Conservation (phyloP, 148 eudicot species). For the Selenicereus undatus region DNA sequence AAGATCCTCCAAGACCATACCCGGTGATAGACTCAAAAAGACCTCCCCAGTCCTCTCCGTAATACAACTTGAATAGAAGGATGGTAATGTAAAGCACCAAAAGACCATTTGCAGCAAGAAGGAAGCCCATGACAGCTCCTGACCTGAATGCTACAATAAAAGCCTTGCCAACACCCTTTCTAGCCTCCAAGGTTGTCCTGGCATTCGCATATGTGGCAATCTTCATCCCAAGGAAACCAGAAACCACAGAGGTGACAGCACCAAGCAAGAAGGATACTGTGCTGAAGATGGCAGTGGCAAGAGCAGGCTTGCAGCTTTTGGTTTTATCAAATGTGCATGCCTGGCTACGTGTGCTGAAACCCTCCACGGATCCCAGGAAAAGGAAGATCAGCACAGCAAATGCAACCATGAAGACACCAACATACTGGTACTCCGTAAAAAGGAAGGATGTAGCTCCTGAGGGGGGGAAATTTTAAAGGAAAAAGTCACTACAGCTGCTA, state of each 20-base stretch:
- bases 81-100: conserved; percentile 65
- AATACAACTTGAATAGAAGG: conserved; percentile 79
- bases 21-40: conserved; percentile 88
- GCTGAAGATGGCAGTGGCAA: conserved; percentile 83
- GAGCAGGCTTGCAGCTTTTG: conserved; percentile 81
- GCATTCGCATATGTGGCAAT: conserved; percentile 95
- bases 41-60: conserved; percentile 95
- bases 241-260: conserved; percentile 66
- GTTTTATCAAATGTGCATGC: conserved; percentile 64
- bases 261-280: conserved; percentile 82
- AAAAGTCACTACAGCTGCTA: not conserved
- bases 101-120: conserved; percentile 93
- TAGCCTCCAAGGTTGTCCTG: conserved; percentile 88
- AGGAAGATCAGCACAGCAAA: conserved; percentile 82
- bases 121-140: conserved; percentile 98
- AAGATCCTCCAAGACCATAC: conserved; percentile 91
- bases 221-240: conserved; percentile 99
- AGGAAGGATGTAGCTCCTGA: conserved; percentile 92
- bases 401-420: conserved; percentile 77
- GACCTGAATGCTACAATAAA: conserved; percentile 82
- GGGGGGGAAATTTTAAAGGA: conserved; percentile 2
- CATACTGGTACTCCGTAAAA: conserved; percentile 69
- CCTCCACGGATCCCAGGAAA: conserved; percentile 93
- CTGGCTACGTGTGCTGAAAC: conserved; percentile 75
- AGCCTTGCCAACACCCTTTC: conserved; percentile 93